These are phyloP conservation scores for Pichia scutulata DNA, from an alignment of 805 yeast species.

Conservation along the genomic window DNA sequence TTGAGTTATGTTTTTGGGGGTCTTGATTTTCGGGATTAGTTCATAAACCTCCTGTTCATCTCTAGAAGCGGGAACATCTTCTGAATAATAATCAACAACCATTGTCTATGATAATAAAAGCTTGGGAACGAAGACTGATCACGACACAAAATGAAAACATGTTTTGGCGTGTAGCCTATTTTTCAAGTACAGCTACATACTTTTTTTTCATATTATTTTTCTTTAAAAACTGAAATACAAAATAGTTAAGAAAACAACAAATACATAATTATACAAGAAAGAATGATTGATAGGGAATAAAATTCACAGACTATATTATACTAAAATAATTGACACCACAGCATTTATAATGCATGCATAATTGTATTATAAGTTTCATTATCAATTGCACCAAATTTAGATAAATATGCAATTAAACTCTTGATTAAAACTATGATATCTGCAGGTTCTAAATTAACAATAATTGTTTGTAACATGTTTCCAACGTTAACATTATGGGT, in stretches of 20 bases:
- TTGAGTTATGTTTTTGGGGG: not conserved
- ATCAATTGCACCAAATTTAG: constrained; percentile 34
- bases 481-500: constrained; percentile 66
- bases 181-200: not conserved
- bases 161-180: not conserved
- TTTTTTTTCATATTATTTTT: not conserved
- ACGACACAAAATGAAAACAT: not conserved
- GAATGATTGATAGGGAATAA: not conserved
- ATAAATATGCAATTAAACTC: constrained; percentile 49
- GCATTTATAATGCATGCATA: constrained; percentile 4
- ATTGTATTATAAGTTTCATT: constrained; percentile 30
- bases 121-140: not conserved
- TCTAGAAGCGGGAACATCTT: constrained; percentile 15
- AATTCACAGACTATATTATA: not conserved
- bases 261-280: not conserved
- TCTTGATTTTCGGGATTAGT: constrained; percentile 1
- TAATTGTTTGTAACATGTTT: constrained; percentile 64
- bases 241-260: not conserved
- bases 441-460: constrained; percentile 57
- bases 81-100: constrained; percentile 20
- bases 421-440: constrained; percentile 59
- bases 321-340: not conserved
- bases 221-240: not conserved
- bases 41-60: constrained; percentile 21
- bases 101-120: not conserved